A percentile compares a stretch with the other conserved stretches of the same genome.
These are phyloP conservation scores for Macrophomina tecta DNA, from an alignment of 2,329 filamentous ascomycete genomes.

Conservation along the genomic window DNA sequence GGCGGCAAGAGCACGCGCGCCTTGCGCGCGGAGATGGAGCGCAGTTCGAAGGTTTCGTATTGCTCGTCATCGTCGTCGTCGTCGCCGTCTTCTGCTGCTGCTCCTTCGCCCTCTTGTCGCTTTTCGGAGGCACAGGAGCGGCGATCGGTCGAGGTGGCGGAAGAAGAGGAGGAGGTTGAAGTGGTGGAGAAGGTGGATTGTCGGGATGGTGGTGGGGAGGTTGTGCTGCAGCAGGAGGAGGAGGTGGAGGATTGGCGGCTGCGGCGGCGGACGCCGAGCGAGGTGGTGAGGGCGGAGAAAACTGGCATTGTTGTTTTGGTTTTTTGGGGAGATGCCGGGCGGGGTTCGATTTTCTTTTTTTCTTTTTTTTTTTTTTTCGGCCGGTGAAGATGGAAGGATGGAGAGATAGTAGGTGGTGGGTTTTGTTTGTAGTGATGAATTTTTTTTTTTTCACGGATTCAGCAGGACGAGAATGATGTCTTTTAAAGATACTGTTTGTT, in stretches of 20 bases:
- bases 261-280: not conserved
- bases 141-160: not conserved
- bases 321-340: too few relatives aligned
- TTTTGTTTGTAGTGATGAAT: not conserved
- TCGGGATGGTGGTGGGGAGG: not conserved
- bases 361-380: too few relatives aligned
- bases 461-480: too few relatives aligned
- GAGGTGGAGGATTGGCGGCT: not conserved
- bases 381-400: too few relatives aligned
- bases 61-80: not conserved
- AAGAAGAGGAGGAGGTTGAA: not conserved
- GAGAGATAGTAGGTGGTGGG: not conserved
- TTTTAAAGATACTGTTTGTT: too few relatives aligned
- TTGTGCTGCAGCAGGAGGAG: not conserved
- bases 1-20: conserved; percentile 1
- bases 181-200: not conserved
- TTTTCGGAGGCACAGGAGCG: not conserved
- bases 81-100: not conserved
- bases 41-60: conserved; percentile 5
- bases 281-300: not conserved
- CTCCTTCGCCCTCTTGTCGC: not conserved
- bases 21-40: conserved; percentile 14
- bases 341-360: too few relatives aligned
- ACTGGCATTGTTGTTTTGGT: not conserved
- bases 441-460: too few relatives aligned